Evolutionary conservation across 1,284 basidiomycete genomes (phyloP).

Genomic region (Takashimella koratensis): DNA sequence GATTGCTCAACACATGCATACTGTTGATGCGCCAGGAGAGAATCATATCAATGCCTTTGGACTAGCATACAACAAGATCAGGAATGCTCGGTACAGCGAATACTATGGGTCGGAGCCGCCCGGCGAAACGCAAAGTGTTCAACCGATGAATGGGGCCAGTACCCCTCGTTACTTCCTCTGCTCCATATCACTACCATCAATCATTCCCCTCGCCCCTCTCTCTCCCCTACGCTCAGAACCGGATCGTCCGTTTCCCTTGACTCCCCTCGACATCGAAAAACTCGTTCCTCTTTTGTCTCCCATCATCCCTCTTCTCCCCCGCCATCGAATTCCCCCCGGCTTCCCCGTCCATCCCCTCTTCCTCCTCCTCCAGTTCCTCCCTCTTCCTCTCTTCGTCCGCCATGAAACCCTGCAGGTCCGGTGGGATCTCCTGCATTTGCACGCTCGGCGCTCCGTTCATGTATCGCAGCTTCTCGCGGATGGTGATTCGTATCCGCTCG

Average conservation of each 20-base stretch:
- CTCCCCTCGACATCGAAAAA: constrained; percentile 15
- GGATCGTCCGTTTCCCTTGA: constrained; percentile 19
- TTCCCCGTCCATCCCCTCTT: constrained; percentile 29
- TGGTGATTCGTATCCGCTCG: constrained; percentile 78
- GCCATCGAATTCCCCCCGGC: constrained; percentile 7
- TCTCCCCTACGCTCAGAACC: no score
- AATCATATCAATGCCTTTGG: no score
- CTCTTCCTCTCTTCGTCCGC: constrained; percentile 67
- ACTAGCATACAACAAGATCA: no score
- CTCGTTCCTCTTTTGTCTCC: constrained; percentile 17
- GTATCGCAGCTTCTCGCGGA: constrained; percentile 88
- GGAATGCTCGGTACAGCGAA: no score
- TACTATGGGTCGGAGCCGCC: no score
- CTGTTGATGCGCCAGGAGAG: no score
- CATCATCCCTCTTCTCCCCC: constrained; percentile 13
- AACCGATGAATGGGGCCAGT: no score
- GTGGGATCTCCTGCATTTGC: constrained; percentile 93
- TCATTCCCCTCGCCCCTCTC: no score
- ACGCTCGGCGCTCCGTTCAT: constrained; percentile 94
- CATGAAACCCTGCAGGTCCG: constrained; percentile 76
- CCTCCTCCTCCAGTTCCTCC: constrained; percentile 68
- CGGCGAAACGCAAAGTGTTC: no score
- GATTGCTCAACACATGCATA: no score
- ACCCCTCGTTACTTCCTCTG: no score
- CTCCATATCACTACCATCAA: no score